Conservation (phyloP, 2,329 filamentous ascomycete species). For the Botrytis byssoidea region DNA sequence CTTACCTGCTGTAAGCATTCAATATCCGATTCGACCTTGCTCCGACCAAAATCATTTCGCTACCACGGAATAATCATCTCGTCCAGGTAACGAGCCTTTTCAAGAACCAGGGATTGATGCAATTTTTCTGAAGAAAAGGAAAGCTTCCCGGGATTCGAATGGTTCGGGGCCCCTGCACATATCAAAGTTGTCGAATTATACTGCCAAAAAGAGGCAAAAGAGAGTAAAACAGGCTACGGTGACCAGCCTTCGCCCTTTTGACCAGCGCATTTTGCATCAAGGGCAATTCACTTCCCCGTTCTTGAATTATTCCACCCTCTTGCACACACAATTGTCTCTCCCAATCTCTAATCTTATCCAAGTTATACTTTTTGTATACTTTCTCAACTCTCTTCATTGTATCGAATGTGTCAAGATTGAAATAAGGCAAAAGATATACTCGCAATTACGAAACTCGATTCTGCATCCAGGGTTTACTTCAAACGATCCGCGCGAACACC, state of each 20-base stretch:
- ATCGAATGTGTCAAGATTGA: neutral
- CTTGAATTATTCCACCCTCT: neutral
- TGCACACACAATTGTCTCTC: neutral
- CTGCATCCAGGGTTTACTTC: neutral
- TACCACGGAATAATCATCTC: neutral
- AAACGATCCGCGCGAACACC: conserved; percentile 10
- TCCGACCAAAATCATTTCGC: conserved; percentile 7
- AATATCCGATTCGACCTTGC: neutral
- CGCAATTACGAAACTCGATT: conserved; percentile 3
- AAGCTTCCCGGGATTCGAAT: neutral
- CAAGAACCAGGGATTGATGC: neutral
- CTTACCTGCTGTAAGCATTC: neutral
- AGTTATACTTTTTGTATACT: neutral
- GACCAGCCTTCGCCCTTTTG: conserved; percentile 21
- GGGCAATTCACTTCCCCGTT: conserved; percentile 8
- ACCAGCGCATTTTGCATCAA: conserved; percentile 23
- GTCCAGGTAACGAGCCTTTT: conserved; percentile 9
- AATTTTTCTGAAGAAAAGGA: conserved; percentile 11
- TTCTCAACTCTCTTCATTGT: neutral
- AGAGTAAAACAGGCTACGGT: conserved; percentile 11
- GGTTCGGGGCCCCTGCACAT: conserved; percentile 1
- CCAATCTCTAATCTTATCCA: neutral
- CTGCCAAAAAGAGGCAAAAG: neutral
- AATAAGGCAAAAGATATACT: neutral
- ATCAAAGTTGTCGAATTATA: neutral